Conservation (phyloP, 805 yeast genomes). For the Wickerhamomyces rabaulensis region DNA sequence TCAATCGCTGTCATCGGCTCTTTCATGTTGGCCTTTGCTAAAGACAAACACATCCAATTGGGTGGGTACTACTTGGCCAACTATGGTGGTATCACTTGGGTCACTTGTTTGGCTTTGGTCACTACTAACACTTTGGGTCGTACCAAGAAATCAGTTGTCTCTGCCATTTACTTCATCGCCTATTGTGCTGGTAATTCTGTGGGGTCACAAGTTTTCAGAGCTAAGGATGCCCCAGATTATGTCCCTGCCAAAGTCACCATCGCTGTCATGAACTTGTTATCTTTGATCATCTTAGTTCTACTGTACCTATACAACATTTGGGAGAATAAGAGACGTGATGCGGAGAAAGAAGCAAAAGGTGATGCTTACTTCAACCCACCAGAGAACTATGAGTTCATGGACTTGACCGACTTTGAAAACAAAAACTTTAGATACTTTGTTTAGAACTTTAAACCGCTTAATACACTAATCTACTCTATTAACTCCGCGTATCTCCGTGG, state of each 20-base stretch:
- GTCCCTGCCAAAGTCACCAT: neutral
- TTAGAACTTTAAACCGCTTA: neutral
- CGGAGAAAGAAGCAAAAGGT: conserved; percentile 22
- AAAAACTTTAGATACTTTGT: conserved; percentile 30
- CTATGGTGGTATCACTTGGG: conserved; percentile 31
- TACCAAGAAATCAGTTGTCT: conserved; percentile 62
- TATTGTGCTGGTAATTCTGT: conserved; percentile 65
- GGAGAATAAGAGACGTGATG: conserved; percentile 40
- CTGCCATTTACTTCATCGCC: conserved; percentile 55
- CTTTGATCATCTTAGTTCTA: conserved; percentile 30
- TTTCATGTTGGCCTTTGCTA: conserved; percentile 29
- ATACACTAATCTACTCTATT: neutral
- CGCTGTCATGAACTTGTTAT: conserved; percentile 27
- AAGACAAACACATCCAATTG: conserved; percentile 17
- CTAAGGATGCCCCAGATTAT: conserved; percentile 46
- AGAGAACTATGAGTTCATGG: conserved; percentile 38
- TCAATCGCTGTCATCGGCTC: conserved; percentile 8
- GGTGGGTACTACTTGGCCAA: conserved; percentile 26
- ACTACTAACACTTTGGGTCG: conserved; percentile 61
- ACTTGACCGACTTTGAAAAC: conserved; percentile 35
- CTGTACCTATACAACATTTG: conserved; percentile 27
- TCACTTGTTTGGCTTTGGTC: conserved; percentile 29
- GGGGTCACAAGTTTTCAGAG: conserved; percentile 68
- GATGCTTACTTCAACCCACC: conserved; percentile 16
- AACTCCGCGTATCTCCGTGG: neutral